Conservation (phyloP, 495 filamentous ascomycete genomes). For the Penicillium herquei region DNA sequence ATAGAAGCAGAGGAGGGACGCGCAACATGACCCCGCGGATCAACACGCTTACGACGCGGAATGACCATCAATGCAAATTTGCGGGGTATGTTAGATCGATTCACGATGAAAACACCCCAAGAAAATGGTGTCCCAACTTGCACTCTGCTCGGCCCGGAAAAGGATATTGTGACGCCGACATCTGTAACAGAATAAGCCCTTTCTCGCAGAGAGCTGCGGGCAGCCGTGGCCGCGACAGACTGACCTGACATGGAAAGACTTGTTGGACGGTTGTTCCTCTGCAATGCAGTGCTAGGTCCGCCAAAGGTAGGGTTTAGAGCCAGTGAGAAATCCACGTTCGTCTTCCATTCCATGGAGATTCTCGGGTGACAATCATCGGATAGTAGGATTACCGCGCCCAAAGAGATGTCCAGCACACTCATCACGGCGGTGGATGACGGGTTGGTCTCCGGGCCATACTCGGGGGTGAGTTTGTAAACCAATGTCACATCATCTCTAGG, state of each 20-base stretch:
- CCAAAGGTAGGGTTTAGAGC: slow-evolving; percentile 61
- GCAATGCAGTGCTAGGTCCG: slow-evolving; percentile 56
- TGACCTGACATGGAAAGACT: slow-evolving; percentile 46
- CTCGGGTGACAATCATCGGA: slow-evolving; percentile 65
- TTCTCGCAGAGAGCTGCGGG: slow-evolving; percentile 55
- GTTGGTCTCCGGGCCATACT: slow-evolving; percentile 54
- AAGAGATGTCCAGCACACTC: slow-evolving; percentile 59
- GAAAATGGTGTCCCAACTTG: slow-evolving; percentile 72
- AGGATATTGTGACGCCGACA: slow-evolving; percentile 74
- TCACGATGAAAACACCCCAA: slow-evolving; percentile 90
- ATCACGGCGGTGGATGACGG: slow-evolving; percentile 44
- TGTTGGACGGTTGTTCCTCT: slow-evolving; percentile 50
- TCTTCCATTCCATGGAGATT: slow-evolving; percentile 78
- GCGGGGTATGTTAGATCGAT: slow-evolving; percentile 64
- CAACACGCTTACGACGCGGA: slow-evolving; percentile 69
- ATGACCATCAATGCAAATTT: slow-evolving; percentile 81
- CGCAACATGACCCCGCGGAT: slow-evolving; percentile 57
- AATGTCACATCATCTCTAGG: slow-evolving; percentile 84
- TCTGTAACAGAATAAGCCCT: slow-evolving; percentile 50
- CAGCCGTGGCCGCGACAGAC: slow-evolving; percentile 31
- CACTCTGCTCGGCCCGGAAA: slow-evolving; percentile 60
- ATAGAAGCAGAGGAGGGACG: slow-evolving; percentile 49
- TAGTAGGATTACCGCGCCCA: slow-evolving; percentile 64
- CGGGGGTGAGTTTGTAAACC: slow-evolving; percentile 73
- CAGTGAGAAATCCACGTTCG: slow-evolving; percentile 78